A percentile compares a stretch with the other conserved stretches of the same genome.
Conservation (phyloP, 1,284 basidiomycete genomes). For the Rugosomyces carneus region DNA sequence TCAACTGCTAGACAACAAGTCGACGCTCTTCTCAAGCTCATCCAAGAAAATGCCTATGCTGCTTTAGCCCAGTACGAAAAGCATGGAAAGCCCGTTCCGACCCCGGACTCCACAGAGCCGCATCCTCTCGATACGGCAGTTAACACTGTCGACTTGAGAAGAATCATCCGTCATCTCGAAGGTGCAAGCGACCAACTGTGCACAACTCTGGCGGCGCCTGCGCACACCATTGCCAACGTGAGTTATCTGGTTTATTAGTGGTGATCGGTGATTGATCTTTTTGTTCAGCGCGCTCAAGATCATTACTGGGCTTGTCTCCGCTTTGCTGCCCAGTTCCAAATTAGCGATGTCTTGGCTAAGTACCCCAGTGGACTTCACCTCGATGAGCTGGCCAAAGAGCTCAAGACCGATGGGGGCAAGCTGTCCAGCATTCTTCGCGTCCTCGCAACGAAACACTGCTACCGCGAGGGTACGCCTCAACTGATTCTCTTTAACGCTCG, state of each 20-base stretch:
- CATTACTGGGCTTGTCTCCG: conserved; percentile 20
- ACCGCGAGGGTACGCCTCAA: conserved; percentile 25
- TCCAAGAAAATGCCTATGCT: background rate
- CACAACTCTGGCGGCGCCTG: conserved; percentile 5
- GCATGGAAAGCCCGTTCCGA: background rate
- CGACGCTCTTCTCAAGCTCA: background rate
- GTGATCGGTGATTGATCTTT: conserved; percentile 3
- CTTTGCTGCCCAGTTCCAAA: conserved; percentile 21
- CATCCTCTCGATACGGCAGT: background rate
- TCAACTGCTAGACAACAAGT: background rate
- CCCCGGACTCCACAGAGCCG: background rate
- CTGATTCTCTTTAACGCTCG: background rate
- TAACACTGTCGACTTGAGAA: conserved; percentile 4
- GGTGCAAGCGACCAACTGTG: conserved; percentile 12
- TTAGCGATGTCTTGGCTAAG: conserved; percentile 24
- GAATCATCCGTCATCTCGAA: conserved; percentile 7
- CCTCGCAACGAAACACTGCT: conserved; percentile 30
- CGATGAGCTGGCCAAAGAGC: conserved; percentile 21
- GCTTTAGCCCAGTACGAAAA: background rate
- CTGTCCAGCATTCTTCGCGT: conserved; percentile 28
- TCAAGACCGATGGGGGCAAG: conserved; percentile 25
- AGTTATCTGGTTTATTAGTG: conserved; percentile 1
- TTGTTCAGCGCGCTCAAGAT: conserved; percentile 7
- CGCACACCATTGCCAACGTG: conserved; percentile 9
- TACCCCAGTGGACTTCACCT: conserved; percentile 27